These are phyloP conservation scores for Globisporangium orthogonon DNA, from an alignment of 352 stramenopile genomes.

Conservation along the genomic window DNA sequence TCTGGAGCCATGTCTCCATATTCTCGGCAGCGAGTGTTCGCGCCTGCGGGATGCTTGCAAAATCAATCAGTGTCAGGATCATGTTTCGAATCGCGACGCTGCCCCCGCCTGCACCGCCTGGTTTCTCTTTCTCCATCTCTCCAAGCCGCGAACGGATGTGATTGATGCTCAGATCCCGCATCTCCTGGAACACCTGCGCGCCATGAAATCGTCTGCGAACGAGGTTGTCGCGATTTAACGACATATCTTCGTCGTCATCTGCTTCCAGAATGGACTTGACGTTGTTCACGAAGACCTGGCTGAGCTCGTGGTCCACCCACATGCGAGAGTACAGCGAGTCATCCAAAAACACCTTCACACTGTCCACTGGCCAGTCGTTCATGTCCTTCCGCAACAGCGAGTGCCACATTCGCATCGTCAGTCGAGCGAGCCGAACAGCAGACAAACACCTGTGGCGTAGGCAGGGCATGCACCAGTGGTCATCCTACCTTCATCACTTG, in stretches of 20 bases:
- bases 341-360: slow-evolving; percentile 83
- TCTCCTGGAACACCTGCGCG: slow-evolving; percentile 29
- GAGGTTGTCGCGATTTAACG: slow-evolving; percentile 16
- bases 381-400: slow-evolving; percentile 19
- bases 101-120: slow-evolving; percentile 21
- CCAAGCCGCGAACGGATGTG: slow-evolving; percentile 53
- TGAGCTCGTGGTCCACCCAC: slow-evolving; percentile 84
- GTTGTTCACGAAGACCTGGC: slow-evolving; percentile 66
- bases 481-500: slow-evolving; percentile 50
- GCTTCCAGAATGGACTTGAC: slow-evolving; percentile 61
- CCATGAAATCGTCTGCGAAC: slow-evolving; percentile 44
- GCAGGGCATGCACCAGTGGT: too few relatives aligned
- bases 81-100: slow-evolving; percentile 63
- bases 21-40: slow-evolving; percentile 67
- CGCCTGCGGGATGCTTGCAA: slow-evolving; percentile 48
- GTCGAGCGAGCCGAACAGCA: background rate
- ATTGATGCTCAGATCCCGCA: slow-evolving; percentile 61
- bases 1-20: slow-evolving; percentile 74
- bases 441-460: background rate
- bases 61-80: slow-evolving; percentile 69
- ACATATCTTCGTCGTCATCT: slow-evolving; percentile 2
- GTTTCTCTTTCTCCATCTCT: slow-evolving; percentile 67
- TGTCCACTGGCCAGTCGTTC: slow-evolving; percentile 67
- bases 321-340: slow-evolving; percentile 74
- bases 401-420: background rate